Evolutionary conservation across 306 rosid species (phyloP).

Genomic region (Quercus gilva): DNA sequence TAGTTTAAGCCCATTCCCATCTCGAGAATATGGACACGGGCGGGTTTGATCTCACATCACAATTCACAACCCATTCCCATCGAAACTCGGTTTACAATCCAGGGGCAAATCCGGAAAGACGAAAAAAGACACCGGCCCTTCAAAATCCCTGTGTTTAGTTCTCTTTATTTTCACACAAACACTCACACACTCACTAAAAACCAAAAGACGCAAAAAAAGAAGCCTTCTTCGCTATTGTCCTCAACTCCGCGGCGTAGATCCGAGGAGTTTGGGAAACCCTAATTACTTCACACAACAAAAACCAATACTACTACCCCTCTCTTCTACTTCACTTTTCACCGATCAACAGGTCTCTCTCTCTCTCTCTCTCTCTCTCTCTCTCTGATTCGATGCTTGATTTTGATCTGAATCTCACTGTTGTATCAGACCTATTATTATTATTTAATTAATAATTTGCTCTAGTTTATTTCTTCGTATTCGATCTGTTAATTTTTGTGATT

Average conservation of each 20-base stretch:
- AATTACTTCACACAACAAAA: conserved; percentile 12
- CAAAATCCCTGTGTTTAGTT: not conserved
- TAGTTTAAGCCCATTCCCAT: no score
- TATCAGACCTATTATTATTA: not conserved
- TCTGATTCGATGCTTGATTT: not conserved
- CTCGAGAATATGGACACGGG: no score
- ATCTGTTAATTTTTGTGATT: not conserved
- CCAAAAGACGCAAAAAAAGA: not conserved
- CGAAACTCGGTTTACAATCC: no score
- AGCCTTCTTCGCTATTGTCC: conserved; percentile 21
- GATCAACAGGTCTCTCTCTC: conserved; percentile 18
- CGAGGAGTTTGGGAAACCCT: conserved; percentile 77
- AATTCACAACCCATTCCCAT: no score
- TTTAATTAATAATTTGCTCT: no score
- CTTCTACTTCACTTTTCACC: conserved; percentile 9
- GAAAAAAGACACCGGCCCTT: not conserved
- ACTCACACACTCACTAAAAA: not conserved
- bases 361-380: conserved; percentile 8
- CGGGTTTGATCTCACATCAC: no score
- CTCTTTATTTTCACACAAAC: not conserved
- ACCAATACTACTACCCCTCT: not conserved
- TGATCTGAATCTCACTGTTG: not conserved
- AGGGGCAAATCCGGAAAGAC: conserved; percentile 29
- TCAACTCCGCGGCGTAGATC: conserved; percentile 75
- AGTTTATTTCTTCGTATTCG: not conserved